Evolutionary conservation across 306 rosid species (phyloP).

Genomic region (Acacia acuminata): DNA sequence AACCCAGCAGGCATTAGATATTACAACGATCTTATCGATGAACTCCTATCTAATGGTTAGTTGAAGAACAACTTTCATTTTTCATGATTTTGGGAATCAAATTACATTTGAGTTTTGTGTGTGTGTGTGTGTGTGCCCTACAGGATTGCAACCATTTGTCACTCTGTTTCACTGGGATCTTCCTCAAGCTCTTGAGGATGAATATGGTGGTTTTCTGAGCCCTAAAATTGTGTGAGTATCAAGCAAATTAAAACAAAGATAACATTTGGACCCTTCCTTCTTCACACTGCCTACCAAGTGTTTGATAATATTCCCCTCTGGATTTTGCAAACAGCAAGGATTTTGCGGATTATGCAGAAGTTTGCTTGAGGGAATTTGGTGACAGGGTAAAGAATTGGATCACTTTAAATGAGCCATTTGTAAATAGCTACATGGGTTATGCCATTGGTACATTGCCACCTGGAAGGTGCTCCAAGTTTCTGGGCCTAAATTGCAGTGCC

Average conservation of each 20-base stretch:
- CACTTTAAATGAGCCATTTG: constrained; percentile 56
- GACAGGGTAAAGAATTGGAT: constrained; percentile 61
- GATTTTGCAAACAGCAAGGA: constrained; percentile 38
- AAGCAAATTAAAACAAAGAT: neutral
- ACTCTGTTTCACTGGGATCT: constrained; percentile 61
- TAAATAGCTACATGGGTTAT: constrained; percentile 28
- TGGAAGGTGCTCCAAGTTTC: constrained; percentile 50
- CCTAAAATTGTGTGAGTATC: constrained; percentile 45
- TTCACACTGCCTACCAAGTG: neutral
- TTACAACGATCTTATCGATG: constrained; percentile 60
- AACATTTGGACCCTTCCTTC: neutral
- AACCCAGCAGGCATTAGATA: constrained; percentile 51
- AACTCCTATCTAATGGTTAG: constrained; percentile 35
- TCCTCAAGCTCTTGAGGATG: constrained; percentile 62
- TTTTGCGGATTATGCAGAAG: constrained; percentile 45
- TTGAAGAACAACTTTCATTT: neutral
- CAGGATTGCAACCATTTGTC: constrained; percentile 50
- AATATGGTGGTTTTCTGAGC: constrained; percentile 58
- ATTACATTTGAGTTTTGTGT: neutral
- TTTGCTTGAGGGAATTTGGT: constrained; percentile 59
- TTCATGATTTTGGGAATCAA: neutral
- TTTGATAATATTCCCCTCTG: neutral
- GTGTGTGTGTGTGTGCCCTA: neutral
- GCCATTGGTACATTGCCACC: constrained; percentile 44
- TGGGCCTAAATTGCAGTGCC: constrained; percentile 30